These are phyloP conservation scores for Komagataella kurtzmanii DNA, from an alignment of 805 yeast species.

Conservation along the genomic window DNA sequence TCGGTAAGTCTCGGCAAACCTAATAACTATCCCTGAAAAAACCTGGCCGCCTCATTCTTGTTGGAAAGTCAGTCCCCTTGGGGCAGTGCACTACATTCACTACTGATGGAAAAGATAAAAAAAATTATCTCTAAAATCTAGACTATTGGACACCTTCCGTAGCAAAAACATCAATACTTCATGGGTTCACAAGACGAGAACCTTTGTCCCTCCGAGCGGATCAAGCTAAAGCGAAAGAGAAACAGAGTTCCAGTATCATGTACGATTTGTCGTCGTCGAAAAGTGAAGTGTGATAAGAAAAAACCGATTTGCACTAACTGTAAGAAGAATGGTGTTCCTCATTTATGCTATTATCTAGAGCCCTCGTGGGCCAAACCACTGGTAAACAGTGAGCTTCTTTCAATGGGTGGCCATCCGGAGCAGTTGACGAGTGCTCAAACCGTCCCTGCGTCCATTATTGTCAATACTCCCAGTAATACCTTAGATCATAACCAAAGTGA, in stretches of 20 bases:
- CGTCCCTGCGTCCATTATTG: neutral
- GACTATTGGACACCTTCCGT: neutral
- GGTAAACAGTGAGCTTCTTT: slow-evolving; percentile 16
- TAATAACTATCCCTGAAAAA: neutral
- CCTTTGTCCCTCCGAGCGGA: neutral
- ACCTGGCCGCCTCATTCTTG: neutral
- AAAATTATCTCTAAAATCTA: neutral
- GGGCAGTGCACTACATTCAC: neutral
- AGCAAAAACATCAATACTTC: neutral
- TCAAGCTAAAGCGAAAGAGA: neutral
- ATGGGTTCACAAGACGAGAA: neutral
- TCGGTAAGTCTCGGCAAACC: neutral
- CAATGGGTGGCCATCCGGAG: neutral
- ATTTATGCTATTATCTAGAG: slow-evolving; percentile 41
- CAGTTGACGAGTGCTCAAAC: neutral
- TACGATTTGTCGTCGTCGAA: slow-evolving; percentile 22
- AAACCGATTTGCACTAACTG: slow-evolving; percentile 47
- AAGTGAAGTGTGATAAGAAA: slow-evolving; percentile 27
- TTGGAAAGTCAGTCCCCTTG: neutral
- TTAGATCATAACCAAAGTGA: neutral
- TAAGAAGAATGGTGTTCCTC: slow-evolving; percentile 43
- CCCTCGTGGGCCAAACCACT: slow-evolving; percentile 46
- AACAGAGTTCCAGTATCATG: slow-evolving; percentile 23
- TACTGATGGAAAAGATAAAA: neutral
- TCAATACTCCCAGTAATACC: neutral